These are phyloP conservation scores for Hymenoscyphus infarciens DNA, from an alignment of 2,329 filamentous ascomycete species.

Conservation along the genomic window DNA sequence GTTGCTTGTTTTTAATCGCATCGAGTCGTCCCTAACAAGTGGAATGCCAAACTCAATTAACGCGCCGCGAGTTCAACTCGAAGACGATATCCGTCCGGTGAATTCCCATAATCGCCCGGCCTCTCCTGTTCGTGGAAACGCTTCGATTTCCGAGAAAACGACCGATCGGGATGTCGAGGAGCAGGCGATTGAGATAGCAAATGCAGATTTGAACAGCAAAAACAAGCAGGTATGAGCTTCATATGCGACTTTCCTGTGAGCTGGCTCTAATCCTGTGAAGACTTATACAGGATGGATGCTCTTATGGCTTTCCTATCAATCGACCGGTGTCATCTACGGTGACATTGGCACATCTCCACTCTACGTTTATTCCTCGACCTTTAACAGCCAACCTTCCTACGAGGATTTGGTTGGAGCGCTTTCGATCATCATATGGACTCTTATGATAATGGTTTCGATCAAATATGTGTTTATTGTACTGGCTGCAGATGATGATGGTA, in stretches of 20 bases:
- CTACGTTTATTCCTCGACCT: constrained; percentile 69
- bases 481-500: constrained; percentile 61
- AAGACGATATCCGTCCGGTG: constrained; percentile 26
- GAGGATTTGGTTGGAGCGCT: constrained; percentile 61
- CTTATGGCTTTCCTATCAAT: constrained; percentile 58
- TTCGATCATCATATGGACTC: constrained; percentile 66
- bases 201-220: constrained; percentile 31
- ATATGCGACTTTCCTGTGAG: not conserved
- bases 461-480: constrained; percentile 68
- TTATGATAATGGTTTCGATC: constrained; percentile 65
- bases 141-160: constrained; percentile 22
- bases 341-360: constrained; percentile 64
- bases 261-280: constrained; percentile 13
- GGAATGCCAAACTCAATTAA: constrained; percentile 21
- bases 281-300: constrained; percentile 29
- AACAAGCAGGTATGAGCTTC: constrained; percentile 30
- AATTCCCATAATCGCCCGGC: constrained; percentile 14
- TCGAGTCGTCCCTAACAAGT: not conserved
- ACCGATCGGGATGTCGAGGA: constrained; percentile 26
- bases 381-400: constrained; percentile 51
- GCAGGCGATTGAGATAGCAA: constrained; percentile 24
- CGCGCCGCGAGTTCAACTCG: constrained; percentile 23
- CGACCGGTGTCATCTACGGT: constrained; percentile 64
- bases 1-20: not conserved
- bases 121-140: constrained; percentile 10